These are phyloP conservation scores for Erythrophleum ivorense DNA, from an alignment of 331 rosid species.

Conservation along the genomic window DNA sequence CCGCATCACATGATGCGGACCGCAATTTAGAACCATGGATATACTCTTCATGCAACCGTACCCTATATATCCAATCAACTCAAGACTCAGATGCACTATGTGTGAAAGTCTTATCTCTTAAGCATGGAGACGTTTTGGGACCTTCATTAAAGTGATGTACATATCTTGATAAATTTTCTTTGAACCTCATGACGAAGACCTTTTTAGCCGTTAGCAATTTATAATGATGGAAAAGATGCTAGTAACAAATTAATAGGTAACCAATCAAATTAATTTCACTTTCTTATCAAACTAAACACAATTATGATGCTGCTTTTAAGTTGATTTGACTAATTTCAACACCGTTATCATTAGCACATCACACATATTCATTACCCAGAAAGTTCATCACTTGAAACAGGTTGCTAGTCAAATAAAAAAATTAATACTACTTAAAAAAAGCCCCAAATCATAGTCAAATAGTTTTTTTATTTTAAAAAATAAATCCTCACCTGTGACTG, in stretches of 20 bases:
- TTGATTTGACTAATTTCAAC: constrained; percentile 27
- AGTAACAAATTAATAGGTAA: background rate
- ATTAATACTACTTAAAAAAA: background rate
- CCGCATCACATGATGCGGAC: no score
- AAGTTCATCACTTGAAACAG: background rate
- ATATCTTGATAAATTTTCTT: constrained; percentile 1
- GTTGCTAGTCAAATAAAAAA: background rate
- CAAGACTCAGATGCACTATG: background rate
- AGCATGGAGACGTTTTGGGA: background rate
- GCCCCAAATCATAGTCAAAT: background rate
- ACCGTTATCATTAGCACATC: background rate
- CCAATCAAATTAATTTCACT: constrained; percentile 27
- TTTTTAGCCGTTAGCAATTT: background rate
- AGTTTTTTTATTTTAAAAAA: background rate
- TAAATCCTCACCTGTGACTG: constrained; percentile 69
- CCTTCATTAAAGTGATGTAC: background rate
- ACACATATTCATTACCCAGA: background rate
- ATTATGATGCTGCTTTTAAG: constrained; percentile 17
- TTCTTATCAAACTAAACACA: constrained; percentile 14
- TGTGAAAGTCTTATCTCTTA: no score
- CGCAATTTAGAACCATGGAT: no score
- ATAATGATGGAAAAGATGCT: background rate
- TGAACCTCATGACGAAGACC: background rate
- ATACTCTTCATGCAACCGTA: no score
- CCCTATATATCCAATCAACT: no score